Base-by-base conservation (phyloP, 257 asterid species). In the Capsicum chinense region DNA sequence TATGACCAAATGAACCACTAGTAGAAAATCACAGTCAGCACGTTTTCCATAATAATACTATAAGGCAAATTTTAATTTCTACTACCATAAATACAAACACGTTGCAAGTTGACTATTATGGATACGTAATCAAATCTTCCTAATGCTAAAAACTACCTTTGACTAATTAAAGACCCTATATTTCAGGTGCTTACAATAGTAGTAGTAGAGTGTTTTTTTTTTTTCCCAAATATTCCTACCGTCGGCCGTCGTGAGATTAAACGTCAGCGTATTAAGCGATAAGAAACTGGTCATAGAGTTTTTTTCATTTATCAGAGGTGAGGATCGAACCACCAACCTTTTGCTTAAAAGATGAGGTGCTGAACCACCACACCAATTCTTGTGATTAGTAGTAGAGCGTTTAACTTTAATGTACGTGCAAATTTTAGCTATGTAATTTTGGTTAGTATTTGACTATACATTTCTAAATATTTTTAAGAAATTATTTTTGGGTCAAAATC, bases 81-180 rank as follows among this genome's bases (percentile, higher is more conserved):
- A 7, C 64, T 78, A 42, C 15, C 56, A 78, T 78, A 76, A 52
- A 76, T 52, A 52, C 48, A 35, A 76, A 21, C 48, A 26, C 48
- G 33, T 54, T 21, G n/a, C 81, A 52, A 21, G 19, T 76, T 54
- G 63, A 76, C 63, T 52, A 52, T 52, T 15, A 15, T 59, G 21
- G 8, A 58, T 69, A 70, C 58, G 79, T 44, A n/a, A 71, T 26
- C 26, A 26, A 54, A 14, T 4, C 14, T 76, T 15, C 50, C 64
- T 26, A 78, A 54, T 54, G 63, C 63, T 48, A 52, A 52, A 76
- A 76, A 76, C 21, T 26, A 50, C 60, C 58, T 74, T 50, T 26
- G 81, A 54, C 82, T 12, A 33, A 15, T 54, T 78, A 33, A 78
- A 78, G 48, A 54, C 81, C 81, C 50, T 26, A 2, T 7, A 26